phyloP scores from a whole-genome alignment of 208 protist genomes.

The Wallacemonas rigidus region DNA sequence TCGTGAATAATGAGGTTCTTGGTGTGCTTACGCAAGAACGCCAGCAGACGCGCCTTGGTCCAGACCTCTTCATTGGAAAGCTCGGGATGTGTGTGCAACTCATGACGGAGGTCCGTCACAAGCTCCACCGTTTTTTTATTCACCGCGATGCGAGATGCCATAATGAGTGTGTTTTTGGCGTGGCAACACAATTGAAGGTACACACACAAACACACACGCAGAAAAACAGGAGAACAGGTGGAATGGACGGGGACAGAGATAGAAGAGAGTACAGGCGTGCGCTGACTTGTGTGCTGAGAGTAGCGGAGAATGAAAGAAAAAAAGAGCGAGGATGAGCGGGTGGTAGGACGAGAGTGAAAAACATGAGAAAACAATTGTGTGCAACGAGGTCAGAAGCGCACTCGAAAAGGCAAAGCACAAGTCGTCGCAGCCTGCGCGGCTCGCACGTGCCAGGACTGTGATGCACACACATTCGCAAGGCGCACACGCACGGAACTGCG shows the following conservation, averaged over 20 bases:
- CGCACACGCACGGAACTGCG: no score
- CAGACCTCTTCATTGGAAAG: conserved; percentile 57
- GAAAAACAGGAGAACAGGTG: background rate
- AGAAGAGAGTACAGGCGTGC: no score
- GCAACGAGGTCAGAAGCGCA: no score
- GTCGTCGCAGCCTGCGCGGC: no score
- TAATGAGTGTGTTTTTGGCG: background rate
- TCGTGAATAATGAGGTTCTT: conserved; percentile 32
- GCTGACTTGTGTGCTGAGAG: background rate
- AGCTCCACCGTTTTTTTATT: conserved; percentile 19
- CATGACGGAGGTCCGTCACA: conserved; percentile 35
- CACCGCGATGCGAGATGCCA: background rate
- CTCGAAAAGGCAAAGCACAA: no score
- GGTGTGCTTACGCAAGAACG: conserved; percentile 31
- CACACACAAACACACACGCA: no score
- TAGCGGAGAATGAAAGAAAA: background rate
- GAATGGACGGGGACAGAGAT: no score
- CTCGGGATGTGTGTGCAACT: conserved; percentile 45
- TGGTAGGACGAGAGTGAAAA: background rate
- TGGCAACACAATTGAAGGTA: no score
- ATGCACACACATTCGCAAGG: no score
- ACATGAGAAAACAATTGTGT: background rate
- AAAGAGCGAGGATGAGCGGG: background rate
- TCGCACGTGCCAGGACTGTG: no score
- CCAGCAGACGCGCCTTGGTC: conserved; percentile 40